Evolutionary conservation across 2,329 filamentous ascomycete species (phyloP).

Genomic region (Kalmusia sp.): DNA sequence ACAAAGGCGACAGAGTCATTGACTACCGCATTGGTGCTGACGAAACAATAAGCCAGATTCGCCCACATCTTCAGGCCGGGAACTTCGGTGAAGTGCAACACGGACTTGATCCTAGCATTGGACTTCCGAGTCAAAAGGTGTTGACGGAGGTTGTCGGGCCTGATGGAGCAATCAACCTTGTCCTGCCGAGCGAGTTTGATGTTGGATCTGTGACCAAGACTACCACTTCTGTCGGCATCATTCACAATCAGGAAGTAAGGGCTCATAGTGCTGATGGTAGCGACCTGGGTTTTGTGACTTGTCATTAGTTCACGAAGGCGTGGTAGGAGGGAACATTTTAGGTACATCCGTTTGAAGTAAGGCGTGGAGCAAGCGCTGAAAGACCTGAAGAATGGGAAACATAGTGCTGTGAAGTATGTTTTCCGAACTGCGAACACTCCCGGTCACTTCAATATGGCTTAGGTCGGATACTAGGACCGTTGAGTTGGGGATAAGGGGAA

Average conservation of each 20-base stretch:
- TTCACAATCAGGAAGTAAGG: constrained; percentile 1
- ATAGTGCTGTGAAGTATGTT: constrained; percentile 67
- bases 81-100: too few relatives aligned
- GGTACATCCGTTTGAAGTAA: constrained; percentile 55
- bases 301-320: constrained; percentile 49
- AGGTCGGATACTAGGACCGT: too few relatives aligned
- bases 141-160: too few relatives aligned
- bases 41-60: not conserved
- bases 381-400: constrained; percentile 63
- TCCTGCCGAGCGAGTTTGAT: not conserved
- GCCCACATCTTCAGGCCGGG: too few relatives aligned
- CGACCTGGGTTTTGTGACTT: not conserved
- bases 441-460: too few relatives aligned
- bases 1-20: constrained; percentile 47
- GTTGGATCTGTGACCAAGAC: not conserved
- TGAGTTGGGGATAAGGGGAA: too few relatives aligned
- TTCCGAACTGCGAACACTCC: constrained; percentile 50
- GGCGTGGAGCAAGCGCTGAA: constrained; percentile 59
- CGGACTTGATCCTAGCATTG: too few relatives aligned
- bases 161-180: not conserved
- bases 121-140: too few relatives aligned
- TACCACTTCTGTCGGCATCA: not conserved
- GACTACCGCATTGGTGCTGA: constrained; percentile 63
- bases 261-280: not conserved
- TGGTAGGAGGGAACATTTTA: constrained; percentile 56